Evolutionary conservation across 371 early-diverging fungal genomes (phyloP).

Genomic region (Cokeromyces recurvatus): DNA sequence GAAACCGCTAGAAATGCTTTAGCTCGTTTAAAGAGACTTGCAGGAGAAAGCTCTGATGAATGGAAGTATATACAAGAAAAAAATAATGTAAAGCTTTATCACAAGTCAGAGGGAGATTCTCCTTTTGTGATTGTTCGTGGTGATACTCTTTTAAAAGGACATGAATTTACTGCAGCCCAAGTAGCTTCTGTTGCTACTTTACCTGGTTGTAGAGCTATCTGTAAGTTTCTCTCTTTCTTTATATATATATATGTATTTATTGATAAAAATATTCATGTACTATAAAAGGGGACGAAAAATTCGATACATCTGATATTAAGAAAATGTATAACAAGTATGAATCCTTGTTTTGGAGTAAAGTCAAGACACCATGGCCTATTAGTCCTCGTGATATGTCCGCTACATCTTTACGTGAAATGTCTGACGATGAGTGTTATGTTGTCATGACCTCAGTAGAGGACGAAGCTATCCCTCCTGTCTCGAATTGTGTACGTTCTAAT

Average conservation of each 20-base stretch:
- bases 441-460: slow-evolving; percentile 41
- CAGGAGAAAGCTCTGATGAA: slow-evolving; percentile 15
- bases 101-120: slow-evolving; percentile 11
- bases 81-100: slow-evolving; percentile 25
- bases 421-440: slow-evolving; percentile 20
- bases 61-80: slow-evolving; percentile 24
- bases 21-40: slow-evolving; percentile 17
- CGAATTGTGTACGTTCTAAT: slow-evolving; percentile 35
- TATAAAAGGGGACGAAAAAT: slow-evolving; percentile 42
- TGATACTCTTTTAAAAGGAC: slow-evolving; percentile 13
- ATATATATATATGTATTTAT: slow-evolving; percentile 1
- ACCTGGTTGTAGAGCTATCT: slow-evolving; percentile 28
- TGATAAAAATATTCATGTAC: not conserved
- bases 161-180: slow-evolving; percentile 21
- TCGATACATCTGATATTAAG: slow-evolving; percentile 35
- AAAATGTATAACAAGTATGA: slow-evolving; percentile 24
- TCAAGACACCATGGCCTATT: slow-evolving; percentile 46
- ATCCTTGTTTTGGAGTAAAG: slow-evolving; percentile 38
- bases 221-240: slow-evolving; percentile 15
- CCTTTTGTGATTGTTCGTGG: slow-evolving; percentile 26
- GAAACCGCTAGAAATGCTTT: slow-evolving; percentile 14
- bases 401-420: slow-evolving; percentile 17
- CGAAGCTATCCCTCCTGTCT: slow-evolving; percentile 16
- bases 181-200: slow-evolving; percentile 21
- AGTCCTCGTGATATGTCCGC: slow-evolving; percentile 27